Conservation (phyloP, 208 protist genomes). For the Perkinsela sp. region DNA sequence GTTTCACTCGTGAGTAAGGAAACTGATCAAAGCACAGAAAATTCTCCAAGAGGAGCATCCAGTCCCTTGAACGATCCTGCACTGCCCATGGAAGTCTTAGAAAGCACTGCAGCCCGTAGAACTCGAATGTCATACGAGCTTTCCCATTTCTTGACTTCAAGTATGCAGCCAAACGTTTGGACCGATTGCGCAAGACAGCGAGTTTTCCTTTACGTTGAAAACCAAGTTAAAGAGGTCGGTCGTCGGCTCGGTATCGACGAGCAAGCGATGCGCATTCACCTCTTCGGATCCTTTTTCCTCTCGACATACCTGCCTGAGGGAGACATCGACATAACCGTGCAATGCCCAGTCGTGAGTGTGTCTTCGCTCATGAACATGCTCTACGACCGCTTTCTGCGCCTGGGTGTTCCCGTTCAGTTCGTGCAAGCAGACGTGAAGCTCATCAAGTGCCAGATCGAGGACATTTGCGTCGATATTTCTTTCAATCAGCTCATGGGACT, state of each 20-base stretch:
- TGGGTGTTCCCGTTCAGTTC: conserved; percentile 6
- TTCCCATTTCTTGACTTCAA: not conserved
- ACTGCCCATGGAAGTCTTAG: not conserved
- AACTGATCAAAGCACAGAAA: not conserved
- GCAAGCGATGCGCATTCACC: not conserved
- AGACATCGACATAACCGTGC: conserved; percentile 11
- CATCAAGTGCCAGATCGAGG: conserved; percentile 25
- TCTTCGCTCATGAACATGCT: not conserved
- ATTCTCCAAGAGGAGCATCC: not conserved
- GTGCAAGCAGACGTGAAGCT: conserved; percentile 34
- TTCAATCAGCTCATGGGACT: conserved; percentile 57
- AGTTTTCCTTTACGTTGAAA: not conserved
- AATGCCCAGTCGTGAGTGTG: not conserved
- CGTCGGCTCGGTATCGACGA: not conserved
- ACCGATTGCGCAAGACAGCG: not conserved
- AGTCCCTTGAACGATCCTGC: not conserved
- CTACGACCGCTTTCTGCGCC: conserved; percentile 4
- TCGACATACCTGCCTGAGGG: conserved; percentile 12
- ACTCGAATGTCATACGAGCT: not conserved
- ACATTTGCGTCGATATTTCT: conserved; percentile 49
- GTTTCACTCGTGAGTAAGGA: no score
- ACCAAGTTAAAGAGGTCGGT: not conserved
- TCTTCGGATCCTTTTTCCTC: conserved; percentile 8
- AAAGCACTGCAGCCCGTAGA: not conserved
- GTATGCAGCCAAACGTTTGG: not conserved